Conservation (phyloP, 2,329 filamentous ascomycete genomes). For the Trichoderma arundinaceum region DNA sequence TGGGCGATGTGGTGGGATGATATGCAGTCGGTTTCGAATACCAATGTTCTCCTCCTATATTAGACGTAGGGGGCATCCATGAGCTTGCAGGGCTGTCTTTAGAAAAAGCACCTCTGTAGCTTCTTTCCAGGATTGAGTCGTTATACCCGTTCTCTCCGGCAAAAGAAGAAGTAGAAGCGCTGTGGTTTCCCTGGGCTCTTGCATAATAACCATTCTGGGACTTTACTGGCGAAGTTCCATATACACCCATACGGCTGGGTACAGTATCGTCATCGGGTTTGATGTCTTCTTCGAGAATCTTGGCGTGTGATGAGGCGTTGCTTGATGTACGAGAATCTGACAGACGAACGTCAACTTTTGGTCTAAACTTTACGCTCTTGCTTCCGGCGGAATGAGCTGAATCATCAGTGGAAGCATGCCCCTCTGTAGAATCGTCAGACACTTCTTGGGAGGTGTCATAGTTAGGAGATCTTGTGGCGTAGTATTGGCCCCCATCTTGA, state of each 20-base stretch:
- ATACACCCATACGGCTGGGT: slow-evolving; percentile 19
- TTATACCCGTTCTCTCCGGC: background rate
- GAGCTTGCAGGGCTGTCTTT: slow-evolving; percentile 13
- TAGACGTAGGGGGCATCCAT: slow-evolving; percentile 9
- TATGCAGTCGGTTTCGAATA: background rate
- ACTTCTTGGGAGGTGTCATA: slow-evolving; percentile 3
- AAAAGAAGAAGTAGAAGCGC: background rate
- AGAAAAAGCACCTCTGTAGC: slow-evolving; percentile 21
- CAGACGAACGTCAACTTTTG: slow-evolving; percentile 35
- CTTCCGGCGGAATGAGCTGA: slow-evolving; percentile 34
- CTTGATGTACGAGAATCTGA: slow-evolving; percentile 32
- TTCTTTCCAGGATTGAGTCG: slow-evolving; percentile 4
- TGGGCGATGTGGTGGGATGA: background rate
- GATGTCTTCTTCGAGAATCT: slow-evolving; percentile 19
- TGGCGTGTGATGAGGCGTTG: slow-evolving; percentile 18
- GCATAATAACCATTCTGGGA: slow-evolving; percentile 9
- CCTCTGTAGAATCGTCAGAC: slow-evolving; percentile 11
- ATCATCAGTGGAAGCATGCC: slow-evolving; percentile 30
- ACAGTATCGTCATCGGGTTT: slow-evolving; percentile 23
- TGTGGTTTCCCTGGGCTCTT: background rate
- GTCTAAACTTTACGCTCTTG: slow-evolving; percentile 40
- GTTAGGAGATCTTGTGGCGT: background rate
- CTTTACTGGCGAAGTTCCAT: slow-evolving; percentile 23
- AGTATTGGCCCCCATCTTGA: background rate
- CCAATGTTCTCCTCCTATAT: background rate